Conservation (phyloP, 169 alveolate species). For the Cryptosporidium tyzzeri region DNA sequence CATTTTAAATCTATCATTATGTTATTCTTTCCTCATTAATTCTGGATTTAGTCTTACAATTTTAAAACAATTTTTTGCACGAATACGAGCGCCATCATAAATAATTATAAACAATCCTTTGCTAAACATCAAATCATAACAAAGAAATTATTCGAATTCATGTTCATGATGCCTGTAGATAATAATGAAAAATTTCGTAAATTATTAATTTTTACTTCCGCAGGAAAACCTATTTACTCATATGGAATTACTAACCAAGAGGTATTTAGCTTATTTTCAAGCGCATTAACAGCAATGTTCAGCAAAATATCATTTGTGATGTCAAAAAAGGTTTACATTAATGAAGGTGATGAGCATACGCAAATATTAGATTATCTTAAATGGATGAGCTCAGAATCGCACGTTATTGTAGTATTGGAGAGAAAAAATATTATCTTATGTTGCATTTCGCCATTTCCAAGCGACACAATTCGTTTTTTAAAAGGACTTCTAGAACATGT, state of each 20-base stretch:
- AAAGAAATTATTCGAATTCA: background rate
- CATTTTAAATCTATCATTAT: conserved; percentile 34
- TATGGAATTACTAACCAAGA: conserved; percentile 24
- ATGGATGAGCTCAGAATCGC: conserved; percentile 72
- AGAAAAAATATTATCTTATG: conserved; percentile 27
- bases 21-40: conserved; percentile 6
- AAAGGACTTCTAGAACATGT: conserved; percentile 52
- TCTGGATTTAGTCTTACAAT: background rate
- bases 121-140: background rate
- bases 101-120: too few relatives aligned
- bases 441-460: conserved; percentile 36
- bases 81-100: background rate
- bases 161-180: background rate
- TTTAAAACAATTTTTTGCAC: conserved; percentile 3
- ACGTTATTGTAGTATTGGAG: conserved; percentile 29
- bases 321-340: background rate
- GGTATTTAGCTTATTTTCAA: conserved; percentile 13
- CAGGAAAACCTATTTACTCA: conserved; percentile 73
- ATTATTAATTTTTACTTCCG: conserved; percentile 47
- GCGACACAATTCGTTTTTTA: conserved; percentile 40
- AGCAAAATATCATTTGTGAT: conserved; percentile 35
- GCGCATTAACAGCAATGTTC: conserved; percentile 42
- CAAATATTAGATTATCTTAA: conserved; percentile 31
- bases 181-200: conserved; percentile 3
- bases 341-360: background rate